Percentiles rank a stretch among this genome's conserved stretches.
phyloP scores from a whole-genome alignment of 2,329 filamentous ascomycete genomes.

The Stachybotrys echinatus region DNA sequence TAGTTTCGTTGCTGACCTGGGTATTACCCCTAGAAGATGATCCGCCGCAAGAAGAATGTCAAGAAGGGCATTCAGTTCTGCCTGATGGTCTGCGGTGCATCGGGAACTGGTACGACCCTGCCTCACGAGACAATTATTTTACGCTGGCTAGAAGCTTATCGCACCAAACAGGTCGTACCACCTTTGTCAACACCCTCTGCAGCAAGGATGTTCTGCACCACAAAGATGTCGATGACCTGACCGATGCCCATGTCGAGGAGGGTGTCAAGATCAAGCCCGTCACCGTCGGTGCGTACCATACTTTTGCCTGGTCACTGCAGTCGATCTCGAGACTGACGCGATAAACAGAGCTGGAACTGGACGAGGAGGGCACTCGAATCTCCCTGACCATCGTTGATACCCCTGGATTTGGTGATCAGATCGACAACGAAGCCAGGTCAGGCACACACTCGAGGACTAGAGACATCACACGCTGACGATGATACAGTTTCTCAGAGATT shows the following conservation, averaged over 20 bases:
- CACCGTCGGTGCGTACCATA: constrained; percentile 69
- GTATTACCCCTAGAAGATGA: constrained; percentile 65
- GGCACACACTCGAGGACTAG: constrained; percentile 10
- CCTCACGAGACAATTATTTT: constrained; percentile 2
- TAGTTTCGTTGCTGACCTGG: constrained; percentile 16
- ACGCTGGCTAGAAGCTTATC: constrained; percentile 10
- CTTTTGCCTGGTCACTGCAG: too few relatives aligned
- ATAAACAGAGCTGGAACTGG: constrained; percentile 76
- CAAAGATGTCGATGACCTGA: constrained; percentile 90
- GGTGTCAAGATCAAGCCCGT: constrained; percentile 98
- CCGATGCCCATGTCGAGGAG: constrained; percentile 86
- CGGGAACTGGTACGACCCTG: constrained; percentile 76
- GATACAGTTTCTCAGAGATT: constrained; percentile 83
- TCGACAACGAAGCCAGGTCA: constrained; percentile 97
- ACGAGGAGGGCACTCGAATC: constrained; percentile 97
- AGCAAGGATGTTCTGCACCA: constrained; percentile 85
- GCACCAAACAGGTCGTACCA: constrained; percentile 72
- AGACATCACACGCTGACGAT: constrained; percentile 6
- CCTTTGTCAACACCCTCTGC: constrained; percentile 99
- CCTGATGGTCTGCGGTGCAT: constrained; percentile 99
- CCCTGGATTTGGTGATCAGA: constrained; percentile 95
- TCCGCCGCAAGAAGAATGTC: constrained; percentile 99
- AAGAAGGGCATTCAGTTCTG: constrained; percentile 99
- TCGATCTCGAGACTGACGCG: constrained; percentile 11
- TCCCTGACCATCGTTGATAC: constrained; percentile 98